Conservation (phyloP, 2,329 filamentous ascomycete genomes). For the Phialophora tarda region DNA sequence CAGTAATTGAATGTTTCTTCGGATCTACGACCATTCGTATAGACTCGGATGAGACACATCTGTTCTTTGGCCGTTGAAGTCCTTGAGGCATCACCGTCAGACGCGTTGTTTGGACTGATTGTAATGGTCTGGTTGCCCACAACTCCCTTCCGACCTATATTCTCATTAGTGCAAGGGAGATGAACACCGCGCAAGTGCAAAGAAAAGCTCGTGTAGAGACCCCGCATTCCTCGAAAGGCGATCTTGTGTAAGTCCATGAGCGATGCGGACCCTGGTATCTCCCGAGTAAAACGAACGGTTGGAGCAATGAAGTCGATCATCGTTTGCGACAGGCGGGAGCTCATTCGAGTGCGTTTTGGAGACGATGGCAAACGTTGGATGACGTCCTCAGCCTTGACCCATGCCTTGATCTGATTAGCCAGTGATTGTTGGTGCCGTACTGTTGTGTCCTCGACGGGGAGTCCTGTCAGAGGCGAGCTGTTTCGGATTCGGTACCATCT, state of each 20-base stretch:
- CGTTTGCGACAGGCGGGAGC: not conserved
- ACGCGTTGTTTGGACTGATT: slow-evolving; percentile 9
- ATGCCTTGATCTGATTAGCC: slow-evolving; percentile 38
- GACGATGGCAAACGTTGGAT: slow-evolving; percentile 13
- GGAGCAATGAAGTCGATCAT: slow-evolving; percentile 25
- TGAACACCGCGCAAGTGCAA: slow-evolving; percentile 32
- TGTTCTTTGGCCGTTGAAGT: slow-evolving; percentile 14
- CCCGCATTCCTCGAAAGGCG: slow-evolving; percentile 42
- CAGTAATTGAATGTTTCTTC: slow-evolving; percentile 38
- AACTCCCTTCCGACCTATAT: slow-evolving; percentile 8
- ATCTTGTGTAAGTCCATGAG: slow-evolving; percentile 40
- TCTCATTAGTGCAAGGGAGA: slow-evolving; percentile 3
- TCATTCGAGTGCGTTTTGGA: slow-evolving; percentile 10
- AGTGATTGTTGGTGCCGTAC: slow-evolving; percentile 38
- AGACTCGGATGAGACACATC: slow-evolving; percentile 33
- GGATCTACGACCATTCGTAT: not conserved
- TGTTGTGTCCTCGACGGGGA: slow-evolving; percentile 37
- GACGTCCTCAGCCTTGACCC: slow-evolving; percentile 38
- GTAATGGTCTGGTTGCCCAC: slow-evolving; percentile 16
- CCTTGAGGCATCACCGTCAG: not conserved
- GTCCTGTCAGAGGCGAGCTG: slow-evolving; percentile 44
- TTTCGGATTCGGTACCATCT: slow-evolving; percentile 45
- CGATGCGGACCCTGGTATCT: slow-evolving; percentile 18
- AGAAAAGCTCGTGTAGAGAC: slow-evolving; percentile 39
- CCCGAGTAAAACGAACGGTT: slow-evolving; percentile 25